Base-by-base conservation (phyloP, 2,329 filamentous ascomycete genomes). In the Botrytis pseudocinerea region DNA sequence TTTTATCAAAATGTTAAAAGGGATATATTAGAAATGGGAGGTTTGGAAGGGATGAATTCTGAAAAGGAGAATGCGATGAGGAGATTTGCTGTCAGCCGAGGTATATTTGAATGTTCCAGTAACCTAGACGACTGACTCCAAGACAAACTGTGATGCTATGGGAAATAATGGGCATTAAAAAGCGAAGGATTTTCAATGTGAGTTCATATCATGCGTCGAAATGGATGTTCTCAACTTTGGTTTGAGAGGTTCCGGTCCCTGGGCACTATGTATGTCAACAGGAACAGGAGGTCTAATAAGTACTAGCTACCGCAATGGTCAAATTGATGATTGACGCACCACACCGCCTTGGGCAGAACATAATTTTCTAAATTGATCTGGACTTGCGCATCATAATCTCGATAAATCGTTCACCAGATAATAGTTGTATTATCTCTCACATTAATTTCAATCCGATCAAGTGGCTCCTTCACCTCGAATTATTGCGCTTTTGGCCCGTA, bases 401-500 rank as follows among this genome's bases (percentile, higher is more conserved):
- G 12, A 32, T 9, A 22, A 32, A 42, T 32, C 28, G 3, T 62
- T 40, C 16, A 62, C 32, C 51, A 18, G 28, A 18, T 25, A 8
- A 18, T 25, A 8, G 42, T 57, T 42, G 35, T 18, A 32, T 42
- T 28, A 57, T 42, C 35, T 42, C 28, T 14, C 38, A 42, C 5
- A 7, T 22, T 32, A 16, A 22, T 8, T 4, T 18, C 4, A 42
- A 57, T 42, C 18, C 5, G 16, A 69, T 12, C 18, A 48, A 28
- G 79, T 87, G 85, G 85, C 85, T 80, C 85, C 85, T 73, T 88
- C 87, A 75, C 81, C 85, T 35, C 84, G 85, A 75, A 81, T 88
- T 71, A 79, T 86, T 78, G 85, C 86, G 77, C 85, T 85, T 76
- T 83, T 89, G 60, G 82, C 85, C 75, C 82, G 84, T 75, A 85